phyloP scores from a whole-genome alignment of 2,329 filamentous ascomycete species.

The Bretziella fagacearum region DNA sequence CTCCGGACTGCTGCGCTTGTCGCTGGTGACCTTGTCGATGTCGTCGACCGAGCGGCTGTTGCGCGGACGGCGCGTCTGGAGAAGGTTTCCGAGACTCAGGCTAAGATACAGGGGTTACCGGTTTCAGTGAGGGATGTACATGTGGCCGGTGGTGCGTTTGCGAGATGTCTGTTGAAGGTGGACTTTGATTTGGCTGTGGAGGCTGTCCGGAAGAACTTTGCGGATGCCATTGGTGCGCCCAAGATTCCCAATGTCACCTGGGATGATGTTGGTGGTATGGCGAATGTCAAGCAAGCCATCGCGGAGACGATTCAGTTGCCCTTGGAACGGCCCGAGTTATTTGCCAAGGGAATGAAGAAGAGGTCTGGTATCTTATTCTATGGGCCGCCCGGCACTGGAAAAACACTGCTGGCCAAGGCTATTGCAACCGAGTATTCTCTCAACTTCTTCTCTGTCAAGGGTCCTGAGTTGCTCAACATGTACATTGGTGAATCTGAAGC shows the following conservation, averaged over 20 bases:
- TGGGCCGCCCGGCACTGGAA: conserved; percentile 77
- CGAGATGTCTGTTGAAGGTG: conserved; percentile 58
- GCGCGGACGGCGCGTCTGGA: conserved; percentile 63
- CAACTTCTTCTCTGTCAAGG: conserved; percentile 90
- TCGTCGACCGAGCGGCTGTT: conserved; percentile 74
- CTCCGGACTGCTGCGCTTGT: conserved; percentile 93
- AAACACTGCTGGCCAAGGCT: conserved; percentile 81
- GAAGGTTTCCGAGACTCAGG: conserved; percentile 26
- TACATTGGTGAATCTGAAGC: conserved; percentile 91
- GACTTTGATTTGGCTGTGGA: conserved; percentile 93
- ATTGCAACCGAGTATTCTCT: conserved; percentile 87
- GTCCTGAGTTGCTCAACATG: conserved; percentile 84
- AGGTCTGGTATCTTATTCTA: conserved; percentile 86
- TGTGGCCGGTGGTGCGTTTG: conserved; percentile 65
- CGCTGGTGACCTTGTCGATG: conserved; percentile 83
- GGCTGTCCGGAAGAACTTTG: conserved; percentile 91
- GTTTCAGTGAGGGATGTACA: conserved; percentile 70
- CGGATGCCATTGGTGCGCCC: conserved; percentile 88
- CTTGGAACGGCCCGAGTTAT: conserved; percentile 77
- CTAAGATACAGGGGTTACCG: conserved; percentile 19
- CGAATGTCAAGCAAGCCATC: conserved; percentile 91
- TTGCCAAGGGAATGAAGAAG: conserved; percentile 97
- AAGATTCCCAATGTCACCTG: conserved; percentile 96
- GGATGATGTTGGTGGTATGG: conserved; percentile 86
- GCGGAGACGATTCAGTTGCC: conserved; percentile 93